A percentile compares a stretch with the other conserved stretches of the same genome.
Conservation (phyloP, 257 asterid species). For the Haberlea rhodopensis region DNA sequence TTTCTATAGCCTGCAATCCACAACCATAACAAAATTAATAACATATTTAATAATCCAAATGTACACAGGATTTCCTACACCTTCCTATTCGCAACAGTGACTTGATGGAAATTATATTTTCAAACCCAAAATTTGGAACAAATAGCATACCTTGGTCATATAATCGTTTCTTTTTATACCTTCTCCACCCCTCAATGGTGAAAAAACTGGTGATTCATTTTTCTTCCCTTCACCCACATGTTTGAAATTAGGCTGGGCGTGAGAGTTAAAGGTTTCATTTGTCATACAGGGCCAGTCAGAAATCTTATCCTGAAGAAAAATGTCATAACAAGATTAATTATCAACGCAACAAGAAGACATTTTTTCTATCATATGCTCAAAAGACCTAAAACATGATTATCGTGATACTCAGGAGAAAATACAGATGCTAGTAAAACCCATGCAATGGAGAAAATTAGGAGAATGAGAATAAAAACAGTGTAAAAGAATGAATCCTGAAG, state of each 20-base stretch:
- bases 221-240: not conserved
- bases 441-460: not conserved
- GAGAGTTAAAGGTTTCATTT: not conserved
- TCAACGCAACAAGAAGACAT: conserved; percentile 6
- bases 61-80: not conserved
- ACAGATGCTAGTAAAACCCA: conserved; percentile 7
- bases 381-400: conserved; percentile 17
- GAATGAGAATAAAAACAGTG: not conserved
- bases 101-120: no score
- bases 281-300: not conserved
- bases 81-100: not conserved
- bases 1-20: conserved; percentile 66
- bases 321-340: not conserved
- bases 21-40: not conserved
- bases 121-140: not conserved
- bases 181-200: not conserved
- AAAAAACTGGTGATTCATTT: not conserved
- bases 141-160: not conserved
- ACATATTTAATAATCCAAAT: not conserved
- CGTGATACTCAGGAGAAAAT: not conserved
- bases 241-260: not conserved
- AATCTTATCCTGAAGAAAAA: not conserved
- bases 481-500: conserved; percentile 5
- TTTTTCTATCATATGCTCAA: not conserved
- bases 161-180: not conserved